Evolutionary conservation across 163 green algal genomes (phyloP).

Genomic region (Scenedesmus sp.): DNA sequence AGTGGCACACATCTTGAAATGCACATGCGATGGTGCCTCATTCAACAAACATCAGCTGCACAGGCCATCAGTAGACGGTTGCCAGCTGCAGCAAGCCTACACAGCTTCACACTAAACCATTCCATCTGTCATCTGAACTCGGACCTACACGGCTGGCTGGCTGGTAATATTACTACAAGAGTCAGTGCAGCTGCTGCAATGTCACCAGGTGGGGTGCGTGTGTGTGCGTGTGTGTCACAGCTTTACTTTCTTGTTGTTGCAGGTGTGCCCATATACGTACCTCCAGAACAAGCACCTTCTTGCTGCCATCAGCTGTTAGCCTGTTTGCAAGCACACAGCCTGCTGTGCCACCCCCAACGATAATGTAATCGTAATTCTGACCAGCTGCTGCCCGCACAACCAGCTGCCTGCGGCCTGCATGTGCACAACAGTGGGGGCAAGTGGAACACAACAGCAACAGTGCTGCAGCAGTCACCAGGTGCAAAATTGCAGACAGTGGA

Average conservation of each 20-base stretch:
- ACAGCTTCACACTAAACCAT: no score
- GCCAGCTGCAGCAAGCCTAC: no score
- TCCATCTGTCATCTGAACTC: no score
- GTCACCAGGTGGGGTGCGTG: not conserved
- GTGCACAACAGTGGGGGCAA: not conserved
- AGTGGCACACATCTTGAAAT: no score
- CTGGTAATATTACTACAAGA: no score
- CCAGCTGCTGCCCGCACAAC: not conserved
- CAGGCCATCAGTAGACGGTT: no score
- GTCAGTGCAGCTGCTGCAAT: not conserved
- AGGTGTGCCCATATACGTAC: slow-evolving; percentile 41
- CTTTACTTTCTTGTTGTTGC: not conserved
- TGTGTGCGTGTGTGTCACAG: not conserved
- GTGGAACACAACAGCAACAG: not conserved
- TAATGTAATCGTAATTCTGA: slow-evolving; percentile 89
- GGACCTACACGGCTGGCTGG: not conserved
- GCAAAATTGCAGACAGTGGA: not conserved
- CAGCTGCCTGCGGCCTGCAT: not conserved
- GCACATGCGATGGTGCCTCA: no score
- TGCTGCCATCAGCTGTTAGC: slow-evolving; percentile 81
- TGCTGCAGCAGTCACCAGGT: not conserved
- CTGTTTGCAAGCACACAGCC: slow-evolving; percentile 92
- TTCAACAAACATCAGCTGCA: no score
- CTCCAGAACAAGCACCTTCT: slow-evolving; percentile 91
- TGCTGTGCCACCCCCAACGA: slow-evolving; percentile 90